Base-by-base conservation (phyloP, 202 grass and related monocot genomes). In the Hordeum pubiflorum region DNA sequence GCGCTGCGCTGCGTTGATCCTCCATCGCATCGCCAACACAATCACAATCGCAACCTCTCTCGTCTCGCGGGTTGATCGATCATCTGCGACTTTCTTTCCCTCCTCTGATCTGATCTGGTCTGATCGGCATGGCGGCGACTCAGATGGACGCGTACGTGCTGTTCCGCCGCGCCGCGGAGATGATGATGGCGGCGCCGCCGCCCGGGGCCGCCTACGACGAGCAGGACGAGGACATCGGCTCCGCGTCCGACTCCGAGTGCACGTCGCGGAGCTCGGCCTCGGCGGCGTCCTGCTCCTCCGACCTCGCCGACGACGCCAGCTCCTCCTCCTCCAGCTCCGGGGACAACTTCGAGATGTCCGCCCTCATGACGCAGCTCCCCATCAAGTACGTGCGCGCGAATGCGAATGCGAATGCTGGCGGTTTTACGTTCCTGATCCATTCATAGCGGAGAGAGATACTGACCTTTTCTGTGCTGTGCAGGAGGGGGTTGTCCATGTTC, bases 331-430 rank as follows among this genome's bases (percentile, higher is more conserved):
- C 68, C 1, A 75, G 81, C 72, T 91, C 78, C 44, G 27, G 22
- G 1, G 78, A 69, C 1, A 74, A 80, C 61, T 95, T 88, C 80
- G 86, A 93, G 95, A 95, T 98, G 92, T 85, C 88, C 62, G 76
- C 83, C 48, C 90, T 98, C 78, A 79, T 93, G 63, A 55, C 88
- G 66, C 69, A 91, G 64, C 92, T 98, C 58, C 95, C 95, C 2
- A 17, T 94, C 69, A 94, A 92, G 94, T 94, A 86, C 58, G 88
- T 91, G 24, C 6, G 1, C n/a, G 14, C 38, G 6, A 54, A n/a
- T 27, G 10, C 57, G 31, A 50, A 54, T 36, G 10, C 57, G 31
- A 50, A 2, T 22, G 34, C 26, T 50, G 5, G 29, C 27, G 3
- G 9, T 24, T 78, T 78, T 18, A 27, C 37, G 8, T 78, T 21